Evolutionary conservation across 2,329 filamentous ascomycete genomes (phyloP).

Genomic region (Tolypocladium ovalisporum): DNA sequence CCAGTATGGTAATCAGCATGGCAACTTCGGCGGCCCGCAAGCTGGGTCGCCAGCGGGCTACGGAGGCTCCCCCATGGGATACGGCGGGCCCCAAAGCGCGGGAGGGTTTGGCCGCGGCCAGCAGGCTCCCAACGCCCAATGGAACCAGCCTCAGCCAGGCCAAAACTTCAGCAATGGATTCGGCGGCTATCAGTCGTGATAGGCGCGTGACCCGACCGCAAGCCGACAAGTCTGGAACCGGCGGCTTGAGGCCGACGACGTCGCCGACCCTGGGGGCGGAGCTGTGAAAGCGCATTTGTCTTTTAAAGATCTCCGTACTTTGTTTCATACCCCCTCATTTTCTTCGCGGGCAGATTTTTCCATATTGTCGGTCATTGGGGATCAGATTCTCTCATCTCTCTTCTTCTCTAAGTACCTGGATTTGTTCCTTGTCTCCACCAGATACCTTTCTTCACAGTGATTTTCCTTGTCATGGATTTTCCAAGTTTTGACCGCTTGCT

Average conservation of each 20-base stretch:
- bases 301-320: slow-evolving; percentile 8
- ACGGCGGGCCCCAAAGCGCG: slow-evolving; percentile 62
- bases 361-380: slow-evolving; percentile 4
- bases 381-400: slow-evolving; percentile 1
- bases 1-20: slow-evolving; percentile 55
- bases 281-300: slow-evolving; percentile 6
- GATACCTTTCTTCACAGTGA: slow-evolving; percentile 9
- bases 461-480: slow-evolving; percentile 7
- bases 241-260: slow-evolving; percentile 6
- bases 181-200: slow-evolving; percentile 51
- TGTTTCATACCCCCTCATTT: slow-evolving; percentile 8
- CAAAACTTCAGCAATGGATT: slow-evolving; percentile 52
- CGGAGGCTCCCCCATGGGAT: slow-evolving; percentile 58
- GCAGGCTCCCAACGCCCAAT: slow-evolving; percentile 44
- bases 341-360: slow-evolving; percentile 8
- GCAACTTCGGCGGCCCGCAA: slow-evolving; percentile 52
- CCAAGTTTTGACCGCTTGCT: slow-evolving; percentile 1
- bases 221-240: slow-evolving; percentile 7
- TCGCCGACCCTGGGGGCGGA: slow-evolving; percentile 4
- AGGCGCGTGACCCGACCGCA: slow-evolving; percentile 10
- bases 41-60: slow-evolving; percentile 52
- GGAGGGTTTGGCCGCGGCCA: slow-evolving; percentile 77
- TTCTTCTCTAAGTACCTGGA: slow-evolving; percentile 3
- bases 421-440: slow-evolving; percentile 12
- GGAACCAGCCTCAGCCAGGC: slow-evolving; percentile 38